Evolutionary conservation across 805 yeast species (phyloP).

Genomic region (Candida broadrunensis): DNA sequence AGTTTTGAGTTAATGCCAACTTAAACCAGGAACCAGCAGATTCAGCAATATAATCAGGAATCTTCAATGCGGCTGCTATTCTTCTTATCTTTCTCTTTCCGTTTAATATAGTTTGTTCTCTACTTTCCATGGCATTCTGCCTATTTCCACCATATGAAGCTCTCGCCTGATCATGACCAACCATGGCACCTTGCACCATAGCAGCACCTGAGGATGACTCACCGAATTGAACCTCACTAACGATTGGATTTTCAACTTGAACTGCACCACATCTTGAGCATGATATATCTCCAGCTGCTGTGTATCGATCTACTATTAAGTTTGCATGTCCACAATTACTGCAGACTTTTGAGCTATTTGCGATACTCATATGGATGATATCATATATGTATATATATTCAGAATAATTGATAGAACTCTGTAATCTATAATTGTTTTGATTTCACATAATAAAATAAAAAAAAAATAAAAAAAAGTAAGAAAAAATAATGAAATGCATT

Average conservation of each 20-base stretch:
- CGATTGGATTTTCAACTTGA: conserved; percentile 88
- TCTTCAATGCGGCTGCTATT: conserved; percentile 72
- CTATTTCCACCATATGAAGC: conserved; percentile 64
- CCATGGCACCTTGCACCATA: conserved; percentile 90
- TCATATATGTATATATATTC: too few species aligned
- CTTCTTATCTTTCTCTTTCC: conserved; percentile 77
- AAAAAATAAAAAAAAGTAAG: too few species aligned
- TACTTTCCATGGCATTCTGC: conserved; percentile 73
- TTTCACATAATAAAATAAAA: too few species aligned
- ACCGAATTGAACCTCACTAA: conserved; percentile 91
- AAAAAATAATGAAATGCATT: too few species aligned
- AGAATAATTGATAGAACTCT: too few species aligned
- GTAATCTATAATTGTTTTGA: too few species aligned
- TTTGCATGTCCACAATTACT: conserved; percentile 22
- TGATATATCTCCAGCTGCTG: conserved; percentile 65
- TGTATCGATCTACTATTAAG: conserved; percentile 18
- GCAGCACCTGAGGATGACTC: conserved; percentile 95
- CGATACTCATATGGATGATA: conserved; percentile 1
- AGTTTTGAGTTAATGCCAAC: conserved; percentile 79
- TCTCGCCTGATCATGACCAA: conserved; percentile 81
- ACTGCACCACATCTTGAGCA: conserved; percentile 87
- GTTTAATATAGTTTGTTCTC: conserved; percentile 85
- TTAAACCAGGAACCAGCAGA: conserved; percentile 89
- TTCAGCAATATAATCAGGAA: conserved; percentile 82
- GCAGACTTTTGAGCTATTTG: conserved; percentile 12